Percentiles rank a stretch among this genome's conserved stretches.
Evolutionary conservation across 2,329 filamentous ascomycete species (phyloP).

Genomic region (Orbilia ellipsospora): DNA sequence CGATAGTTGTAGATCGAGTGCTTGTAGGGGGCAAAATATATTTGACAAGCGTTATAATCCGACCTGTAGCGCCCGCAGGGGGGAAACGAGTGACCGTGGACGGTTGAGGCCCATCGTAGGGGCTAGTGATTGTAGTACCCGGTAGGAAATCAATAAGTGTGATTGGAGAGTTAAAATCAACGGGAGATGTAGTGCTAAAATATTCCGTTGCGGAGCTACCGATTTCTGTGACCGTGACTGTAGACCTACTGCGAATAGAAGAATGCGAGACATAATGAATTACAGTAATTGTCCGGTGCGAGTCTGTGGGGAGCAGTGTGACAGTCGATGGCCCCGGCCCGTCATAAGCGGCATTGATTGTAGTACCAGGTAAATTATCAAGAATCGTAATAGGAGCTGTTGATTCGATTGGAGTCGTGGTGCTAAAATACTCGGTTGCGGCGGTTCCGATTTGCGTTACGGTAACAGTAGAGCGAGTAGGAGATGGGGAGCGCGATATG

Average conservation of each 20-base stretch:
- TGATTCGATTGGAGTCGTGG: no score
- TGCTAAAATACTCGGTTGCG: neutral
- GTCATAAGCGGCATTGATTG: no score
- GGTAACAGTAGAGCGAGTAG: neutral
- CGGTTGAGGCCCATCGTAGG: no score
- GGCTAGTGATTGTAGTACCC: neutral
- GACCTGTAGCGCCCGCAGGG: neutral
- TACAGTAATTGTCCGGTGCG: neutral
- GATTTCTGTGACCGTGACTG: neutral
- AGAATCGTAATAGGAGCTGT: no score
- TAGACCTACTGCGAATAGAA: neutral
- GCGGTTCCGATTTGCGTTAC: neutral
- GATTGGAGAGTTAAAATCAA: neutral
- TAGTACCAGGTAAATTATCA: neutral
- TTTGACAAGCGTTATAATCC: neutral
- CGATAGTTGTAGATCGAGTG: neutral
- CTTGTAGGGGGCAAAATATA: neutral
- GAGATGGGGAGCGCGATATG: neutral
- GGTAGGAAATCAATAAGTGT: neutral
- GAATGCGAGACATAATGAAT: neutral
- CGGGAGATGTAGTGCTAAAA: neutral
- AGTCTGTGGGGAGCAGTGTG: neutral
- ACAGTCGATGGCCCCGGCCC: neutral
- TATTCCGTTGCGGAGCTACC: neutral
- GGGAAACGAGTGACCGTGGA: neutral